Evolutionary conservation across 2,329 filamentous ascomycete species (phyloP), one percentile per base, ranked within the genome.

Genomic region (Aspergillus sp.): DNA sequence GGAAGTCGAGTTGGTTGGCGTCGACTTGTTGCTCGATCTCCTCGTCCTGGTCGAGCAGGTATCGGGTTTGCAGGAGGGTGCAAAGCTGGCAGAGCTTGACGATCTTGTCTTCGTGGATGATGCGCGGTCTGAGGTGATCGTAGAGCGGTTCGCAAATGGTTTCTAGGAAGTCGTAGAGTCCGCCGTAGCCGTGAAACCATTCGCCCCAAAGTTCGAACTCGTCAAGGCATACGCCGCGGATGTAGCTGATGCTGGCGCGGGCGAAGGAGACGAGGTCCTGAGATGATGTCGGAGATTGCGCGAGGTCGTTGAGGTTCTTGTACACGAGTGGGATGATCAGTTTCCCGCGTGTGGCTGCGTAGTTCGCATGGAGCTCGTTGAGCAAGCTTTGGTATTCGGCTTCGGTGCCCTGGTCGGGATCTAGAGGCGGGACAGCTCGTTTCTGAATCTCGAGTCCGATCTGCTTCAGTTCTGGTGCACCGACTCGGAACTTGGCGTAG

Each of bases 401-500:
- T 73, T 87, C 84, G 17, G 81, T 78, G 7, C 82, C 83, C 54
- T 82, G 79, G 25, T 86, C 83, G 5, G 83, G 82, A 57, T 87
- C 87, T 38, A 85, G 77, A 3, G 86, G 84, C 15, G 83, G 77
- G 2, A 86, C 83, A 10, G 85, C 86, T 67, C 87, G 80, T 71
- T 88, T 89, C 66, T 89, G 87, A 39, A 89, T 88, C 68, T 89
- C 86, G 21, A 88, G 74, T 8, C 88, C 88, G 44, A 90, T 81
- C 57, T 83, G 81, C 71, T 90, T 88, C 57, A 90, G 75, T 64
- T 89, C 86, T 3, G 85, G 81, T 2, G 88, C 88, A 48, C 84
- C 85, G 23, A 89, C 85, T 25, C 87, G 81, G 63, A 90, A 91
- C 66, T 90, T 90, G 19, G 88, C 87, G 68, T 90, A 90, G 2